Conservation (phyloP, 192 early-diverging fungal species). For the Coemansia sp. region DNA sequence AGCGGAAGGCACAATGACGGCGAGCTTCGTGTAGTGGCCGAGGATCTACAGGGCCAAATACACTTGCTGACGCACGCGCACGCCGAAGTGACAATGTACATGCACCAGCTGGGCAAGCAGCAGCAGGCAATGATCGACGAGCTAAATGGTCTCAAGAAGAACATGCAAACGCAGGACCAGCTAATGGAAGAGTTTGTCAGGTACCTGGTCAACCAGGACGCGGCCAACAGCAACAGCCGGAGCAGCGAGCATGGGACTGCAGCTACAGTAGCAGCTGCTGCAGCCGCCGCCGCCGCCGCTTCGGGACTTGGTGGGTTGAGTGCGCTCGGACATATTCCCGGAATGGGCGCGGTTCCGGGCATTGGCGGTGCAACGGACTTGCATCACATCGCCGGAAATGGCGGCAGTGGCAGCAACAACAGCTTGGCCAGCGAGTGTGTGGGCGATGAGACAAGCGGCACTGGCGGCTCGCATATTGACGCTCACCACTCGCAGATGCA, state of each 20-base stretch:
- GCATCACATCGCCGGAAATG: slow-evolving; percentile 16
- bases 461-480: slow-evolving; percentile 25
- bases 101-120: slow-evolving; percentile 54
- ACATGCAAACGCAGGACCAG: slow-evolving; percentile 56
- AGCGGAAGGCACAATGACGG: slow-evolving; percentile 36
- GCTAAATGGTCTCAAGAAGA: slow-evolving; percentile 52
- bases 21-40: slow-evolving; percentile 43
- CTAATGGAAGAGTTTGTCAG: slow-evolving; percentile 55
- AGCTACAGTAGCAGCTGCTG: slow-evolving; percentile 26
- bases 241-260: slow-evolving; percentile 26
- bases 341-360: slow-evolving; percentile 19
- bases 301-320: slow-evolving; percentile 28
- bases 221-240: slow-evolving; percentile 20
- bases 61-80: slow-evolving; percentile 53
- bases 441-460: slow-evolving; percentile 16
- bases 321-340: slow-evolving; percentile 26
- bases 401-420: slow-evolving; percentile 11
- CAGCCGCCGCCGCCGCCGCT: slow-evolving; percentile 29
- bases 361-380: slow-evolving; percentile 9
- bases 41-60: slow-evolving; percentile 52
- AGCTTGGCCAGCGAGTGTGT: slow-evolving; percentile 11
- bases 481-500: slow-evolving; percentile 23
- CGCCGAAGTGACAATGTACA: slow-evolving; percentile 54
- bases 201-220: slow-evolving; percentile 52
- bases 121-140: slow-evolving; percentile 54